Percentiles rank a stretch among this genome's conserved stretches.
Evolutionary conservation across 495 filamentous ascomycete genomes (phyloP).

Genomic region (Clavariopsis aquatica): DNA sequence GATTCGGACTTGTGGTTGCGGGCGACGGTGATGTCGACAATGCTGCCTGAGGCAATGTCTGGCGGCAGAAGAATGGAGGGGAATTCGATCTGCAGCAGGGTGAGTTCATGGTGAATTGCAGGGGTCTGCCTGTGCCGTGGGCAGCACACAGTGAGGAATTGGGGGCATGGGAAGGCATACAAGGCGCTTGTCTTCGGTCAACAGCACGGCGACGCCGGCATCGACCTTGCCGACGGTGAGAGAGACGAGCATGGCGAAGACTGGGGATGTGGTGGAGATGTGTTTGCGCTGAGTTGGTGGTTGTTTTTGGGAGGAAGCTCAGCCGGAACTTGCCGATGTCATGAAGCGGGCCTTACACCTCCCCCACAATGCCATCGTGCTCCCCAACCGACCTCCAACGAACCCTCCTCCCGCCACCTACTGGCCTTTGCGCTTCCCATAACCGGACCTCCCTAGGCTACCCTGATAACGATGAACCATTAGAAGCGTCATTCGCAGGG

Average conservation of each 20-base stretch:
- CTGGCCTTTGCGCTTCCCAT: too few relatives aligned
- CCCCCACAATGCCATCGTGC: not conserved
- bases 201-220: conserved; percentile 92
- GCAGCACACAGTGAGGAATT: conserved; percentile 9
- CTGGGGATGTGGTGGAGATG: not conserved
- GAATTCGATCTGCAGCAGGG: conserved; percentile 80
- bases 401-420: too few relatives aligned
- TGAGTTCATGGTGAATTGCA: conserved; percentile 4
- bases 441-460: not conserved
- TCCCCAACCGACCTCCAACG: too few relatives aligned
- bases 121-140: conserved; percentile 33
- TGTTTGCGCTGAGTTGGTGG: conserved; percentile 1
- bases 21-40: conserved; percentile 95
- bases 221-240: conserved; percentile 99
- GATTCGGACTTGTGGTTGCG: conserved; percentile 81
- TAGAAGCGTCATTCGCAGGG: not conserved
- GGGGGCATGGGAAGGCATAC: conserved; percentile 53
- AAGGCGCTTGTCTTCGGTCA: conserved; percentile 95
- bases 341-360: too few relatives aligned
- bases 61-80: conserved; percentile 94
- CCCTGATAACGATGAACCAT: not conserved
- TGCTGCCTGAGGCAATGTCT: conserved; percentile 90
- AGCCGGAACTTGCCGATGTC: conserved; percentile 1
- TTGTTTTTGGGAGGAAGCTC: not conserved
- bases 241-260: conserved; percentile 80